Conservation (phyloP, 2,329 filamentous ascomycete species). For the Tolypocladium ophioglossoides region DNA sequence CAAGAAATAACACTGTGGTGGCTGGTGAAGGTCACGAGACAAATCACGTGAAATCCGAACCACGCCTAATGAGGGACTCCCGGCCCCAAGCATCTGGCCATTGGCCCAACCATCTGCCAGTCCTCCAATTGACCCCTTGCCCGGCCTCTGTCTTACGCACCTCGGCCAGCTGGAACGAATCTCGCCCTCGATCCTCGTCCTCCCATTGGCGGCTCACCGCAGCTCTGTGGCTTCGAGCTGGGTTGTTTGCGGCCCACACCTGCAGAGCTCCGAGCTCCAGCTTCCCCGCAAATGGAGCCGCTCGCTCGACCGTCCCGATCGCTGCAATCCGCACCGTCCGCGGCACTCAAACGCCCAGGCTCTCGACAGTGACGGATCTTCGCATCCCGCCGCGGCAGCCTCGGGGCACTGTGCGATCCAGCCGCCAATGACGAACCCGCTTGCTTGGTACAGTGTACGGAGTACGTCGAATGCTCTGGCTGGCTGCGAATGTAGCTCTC, state of each 20-base stretch:
- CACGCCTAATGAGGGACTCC: too few species aligned
- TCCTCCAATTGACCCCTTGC: not conserved
- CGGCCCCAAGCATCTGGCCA: not conserved
- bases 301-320: conserved; percentile 7
- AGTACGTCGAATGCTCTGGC: too few species aligned
- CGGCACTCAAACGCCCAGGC: not conserved
- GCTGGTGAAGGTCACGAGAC: too few species aligned
- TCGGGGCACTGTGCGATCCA: not conserved
- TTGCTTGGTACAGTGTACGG: too few species aligned
- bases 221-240: not conserved
- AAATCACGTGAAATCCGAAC: not conserved
- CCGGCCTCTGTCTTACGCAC: not conserved
- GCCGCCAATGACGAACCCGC: not conserved
- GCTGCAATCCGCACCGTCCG: conserved; percentile 7
- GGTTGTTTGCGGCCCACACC: not conserved
- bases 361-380: not conserved
- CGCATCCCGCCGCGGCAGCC: not conserved
- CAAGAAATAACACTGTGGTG: too few species aligned
- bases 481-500: not conserved
- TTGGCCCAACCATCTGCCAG: not conserved
- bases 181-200: not conserved
- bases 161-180: not conserved
- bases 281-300: conserved; percentile 7
- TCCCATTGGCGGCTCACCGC: not conserved
- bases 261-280: not conserved